These are phyloP conservation scores for Perilla frutescens DNA, from an alignment of 257 asterid genomes.

Conservation along the genomic window DNA sequence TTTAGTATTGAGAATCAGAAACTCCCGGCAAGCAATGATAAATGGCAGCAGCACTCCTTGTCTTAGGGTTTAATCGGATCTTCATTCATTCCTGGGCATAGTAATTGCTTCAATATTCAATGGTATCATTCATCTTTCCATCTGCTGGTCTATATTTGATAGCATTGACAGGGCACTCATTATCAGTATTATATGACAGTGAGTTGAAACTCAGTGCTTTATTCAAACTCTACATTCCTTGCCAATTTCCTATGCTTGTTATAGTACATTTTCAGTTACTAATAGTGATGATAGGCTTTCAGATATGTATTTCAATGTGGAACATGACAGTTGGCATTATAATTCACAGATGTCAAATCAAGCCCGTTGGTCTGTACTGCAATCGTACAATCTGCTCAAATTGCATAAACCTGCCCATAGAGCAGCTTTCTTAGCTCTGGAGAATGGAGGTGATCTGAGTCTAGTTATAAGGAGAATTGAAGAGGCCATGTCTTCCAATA, in stretches of 20 bases:
- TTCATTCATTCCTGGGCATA: slow-evolving; percentile 19
- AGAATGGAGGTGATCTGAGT: slow-evolving; percentile 72
- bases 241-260: no score
- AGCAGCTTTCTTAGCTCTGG: slow-evolving; percentile 81
- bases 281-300: not conserved
- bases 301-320: not conserved
- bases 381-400: slow-evolving; percentile 83
- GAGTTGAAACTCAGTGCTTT: slow-evolving; percentile 2
- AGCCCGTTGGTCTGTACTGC: slow-evolving; percentile 97
- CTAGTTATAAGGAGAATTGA: slow-evolving; percentile 72
- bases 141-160: slow-evolving; percentile 12
- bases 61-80: not conserved
- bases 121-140: not conserved
- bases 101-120: not conserved
- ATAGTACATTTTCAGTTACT: not conserved
- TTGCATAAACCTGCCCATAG: slow-evolving; percentile 87
- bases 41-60: slow-evolving; percentile 11
- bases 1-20: slow-evolving; percentile 2
- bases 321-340: slow-evolving; percentile 1
- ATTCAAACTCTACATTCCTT: not conserved
- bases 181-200: not conserved
- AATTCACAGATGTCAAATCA: slow-evolving; percentile 84
- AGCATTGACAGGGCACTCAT: not conserved
- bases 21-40: not conserved
- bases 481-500: slow-evolving; percentile 61